A percentile compares a stretch with the other conserved stretches of the same genome.
Conservation (phyloP, 306 rosid genomes). For the Quercus cerris region DNA sequence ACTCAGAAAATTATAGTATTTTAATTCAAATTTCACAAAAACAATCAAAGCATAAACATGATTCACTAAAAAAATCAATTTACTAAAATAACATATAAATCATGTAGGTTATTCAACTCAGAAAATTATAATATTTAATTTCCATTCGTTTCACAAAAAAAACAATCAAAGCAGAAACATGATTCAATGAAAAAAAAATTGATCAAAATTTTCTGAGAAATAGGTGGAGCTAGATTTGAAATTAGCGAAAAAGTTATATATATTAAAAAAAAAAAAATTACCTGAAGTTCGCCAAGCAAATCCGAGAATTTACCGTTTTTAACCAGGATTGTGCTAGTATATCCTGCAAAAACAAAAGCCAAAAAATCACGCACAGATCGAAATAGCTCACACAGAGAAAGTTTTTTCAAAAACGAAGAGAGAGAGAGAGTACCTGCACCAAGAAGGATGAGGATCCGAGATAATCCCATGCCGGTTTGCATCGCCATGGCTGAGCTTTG, state of each 20-base stretch:
- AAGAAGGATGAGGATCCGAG: slow-evolving; percentile 59
- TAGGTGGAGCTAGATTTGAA: slow-evolving; percentile 13
- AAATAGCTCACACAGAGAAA: not conserved
- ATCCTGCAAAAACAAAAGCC: slow-evolving; percentile 44
- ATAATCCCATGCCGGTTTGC: slow-evolving; percentile 64
- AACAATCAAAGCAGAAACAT: not conserved
- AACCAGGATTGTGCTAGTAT: slow-evolving; percentile 63
- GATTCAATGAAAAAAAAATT: not conserved
- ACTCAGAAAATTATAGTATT: no score
- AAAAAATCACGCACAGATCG: slow-evolving; percentile 13
- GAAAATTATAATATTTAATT: not conserved
- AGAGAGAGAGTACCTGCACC: slow-evolving; percentile 54
- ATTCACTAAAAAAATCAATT: not conserved
- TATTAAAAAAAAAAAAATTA: slow-evolving; percentile 1
- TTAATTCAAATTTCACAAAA: not conserved
- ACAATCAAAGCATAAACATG: not conserved
- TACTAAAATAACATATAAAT: not conserved
- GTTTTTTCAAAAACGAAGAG: not conserved
- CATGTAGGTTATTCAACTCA: not conserved
- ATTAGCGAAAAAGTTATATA: not conserved
- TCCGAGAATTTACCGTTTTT: slow-evolving; percentile 78
- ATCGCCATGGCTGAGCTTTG: slow-evolving; percentile 56
- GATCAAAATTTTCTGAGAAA: not conserved
- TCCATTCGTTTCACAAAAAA: not conserved
- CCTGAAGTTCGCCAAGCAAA: slow-evolving; percentile 79